Conservation (phyloP, 768 basidiomycete genomes). For the Leccinum rimulosum region DNA sequence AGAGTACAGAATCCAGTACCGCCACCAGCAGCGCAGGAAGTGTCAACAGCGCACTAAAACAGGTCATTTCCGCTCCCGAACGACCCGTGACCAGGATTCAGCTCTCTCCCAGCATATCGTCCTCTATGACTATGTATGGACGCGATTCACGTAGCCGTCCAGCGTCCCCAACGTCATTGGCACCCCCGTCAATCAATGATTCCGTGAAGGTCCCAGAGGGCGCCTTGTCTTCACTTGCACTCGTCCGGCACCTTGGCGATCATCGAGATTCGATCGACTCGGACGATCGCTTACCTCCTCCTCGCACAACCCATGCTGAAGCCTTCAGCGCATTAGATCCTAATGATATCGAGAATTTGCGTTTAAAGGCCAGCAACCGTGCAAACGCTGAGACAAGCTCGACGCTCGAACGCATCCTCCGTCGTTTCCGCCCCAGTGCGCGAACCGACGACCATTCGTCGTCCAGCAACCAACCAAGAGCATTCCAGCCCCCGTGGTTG, state of each 20-base stretch:
- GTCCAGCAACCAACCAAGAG: slow-evolving; percentile 26
- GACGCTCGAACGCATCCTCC: slow-evolving; percentile 21
- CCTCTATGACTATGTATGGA: slow-evolving; percentile 10
- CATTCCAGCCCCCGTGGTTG: slow-evolving; percentile 59
- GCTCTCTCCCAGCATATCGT: slow-evolving; percentile 18
- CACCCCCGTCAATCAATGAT: slow-evolving; percentile 8
- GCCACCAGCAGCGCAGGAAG: slow-evolving; percentile 33
- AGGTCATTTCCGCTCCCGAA: slow-evolving; percentile 9
- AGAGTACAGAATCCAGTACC: slow-evolving; percentile 32
- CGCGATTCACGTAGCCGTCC: slow-evolving; percentile 18
- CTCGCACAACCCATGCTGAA: slow-evolving; percentile 61
- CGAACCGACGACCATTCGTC: slow-evolving; percentile 25
- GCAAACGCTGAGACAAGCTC: slow-evolving; percentile 19
- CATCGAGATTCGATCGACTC: slow-evolving; percentile 30
- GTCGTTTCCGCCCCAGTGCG: slow-evolving; percentile 20
- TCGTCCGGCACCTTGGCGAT: slow-evolving; percentile 10
- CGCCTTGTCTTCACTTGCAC: slow-evolving; percentile 12
- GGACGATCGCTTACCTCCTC: slow-evolving; percentile 33
- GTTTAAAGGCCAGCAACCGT: slow-evolving; percentile 31
- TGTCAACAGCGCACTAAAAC: slow-evolving; percentile 8
- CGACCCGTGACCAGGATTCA: slow-evolving; percentile 12
- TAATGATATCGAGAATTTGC: slow-evolving; percentile 46
- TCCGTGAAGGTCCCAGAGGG: slow-evolving; percentile 6
- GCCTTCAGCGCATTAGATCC: slow-evolving; percentile 60
- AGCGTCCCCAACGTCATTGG: slow-evolving; percentile 17